Conservation (phyloP, 331 rosid genomes). For the Telfairia occidentalis region DNA sequence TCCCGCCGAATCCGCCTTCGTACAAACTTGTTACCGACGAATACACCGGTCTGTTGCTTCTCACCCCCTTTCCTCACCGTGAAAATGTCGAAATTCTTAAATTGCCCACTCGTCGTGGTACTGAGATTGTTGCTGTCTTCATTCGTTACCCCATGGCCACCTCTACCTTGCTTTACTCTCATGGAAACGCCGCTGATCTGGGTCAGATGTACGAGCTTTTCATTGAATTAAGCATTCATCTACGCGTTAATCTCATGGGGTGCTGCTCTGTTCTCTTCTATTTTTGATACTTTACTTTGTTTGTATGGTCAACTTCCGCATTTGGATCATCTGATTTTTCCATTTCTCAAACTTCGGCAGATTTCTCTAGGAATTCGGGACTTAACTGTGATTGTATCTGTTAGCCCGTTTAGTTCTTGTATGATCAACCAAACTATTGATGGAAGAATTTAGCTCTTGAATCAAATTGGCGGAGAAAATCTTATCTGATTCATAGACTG, state of each 20-base stretch:
- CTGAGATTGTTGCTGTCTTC: slow-evolving; percentile 70
- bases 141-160: slow-evolving; percentile 84
- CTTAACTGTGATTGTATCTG: background rate
- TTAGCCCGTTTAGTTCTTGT: background rate
- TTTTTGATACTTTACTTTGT: background rate
- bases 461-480: background rate
- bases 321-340: background rate
- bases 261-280: slow-evolving; percentile 19
- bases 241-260: slow-evolving; percentile 92
- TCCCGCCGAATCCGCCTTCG: slow-evolving; percentile 90
- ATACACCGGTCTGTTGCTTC: slow-evolving; percentile 56
- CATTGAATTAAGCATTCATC: slow-evolving; percentile 75
- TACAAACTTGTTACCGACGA: slow-evolving; percentile 59
- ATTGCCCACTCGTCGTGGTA: slow-evolving; percentile 70
- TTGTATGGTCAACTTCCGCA: background rate
- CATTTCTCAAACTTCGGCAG: background rate
- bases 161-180: slow-evolving; percentile 84
- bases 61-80: slow-evolving; percentile 73
- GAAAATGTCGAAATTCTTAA: slow-evolving; percentile 81
- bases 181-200: slow-evolving; percentile 98
- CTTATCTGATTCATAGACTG: background rate
- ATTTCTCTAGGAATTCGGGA: background rate
- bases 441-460: background rate
- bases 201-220: slow-evolving; percentile 98
- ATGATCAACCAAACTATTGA: background rate